phyloP scores from a whole-genome alignment of 1,139 yeast genomes.

The Yarrowia galli region DNA sequence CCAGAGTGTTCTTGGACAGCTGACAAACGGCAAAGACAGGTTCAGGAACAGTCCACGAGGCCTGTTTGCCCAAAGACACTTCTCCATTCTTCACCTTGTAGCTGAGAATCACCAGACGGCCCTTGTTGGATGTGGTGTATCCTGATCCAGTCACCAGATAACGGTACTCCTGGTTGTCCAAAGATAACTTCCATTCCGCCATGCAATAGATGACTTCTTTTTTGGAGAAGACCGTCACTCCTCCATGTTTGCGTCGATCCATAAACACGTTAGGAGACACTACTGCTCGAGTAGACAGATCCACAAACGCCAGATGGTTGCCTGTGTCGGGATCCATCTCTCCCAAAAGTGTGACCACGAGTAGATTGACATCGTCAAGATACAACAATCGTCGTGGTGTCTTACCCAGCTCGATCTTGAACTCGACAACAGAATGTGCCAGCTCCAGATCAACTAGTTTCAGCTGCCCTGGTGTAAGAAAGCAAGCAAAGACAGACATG shows the following conservation, averaged over 20 bases:
- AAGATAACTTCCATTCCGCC: slow-evolving; percentile 19
- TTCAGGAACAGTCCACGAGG: slow-evolving; percentile 33
- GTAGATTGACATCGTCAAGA: slow-evolving; percentile 9
- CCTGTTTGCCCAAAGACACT: slow-evolving; percentile 33
- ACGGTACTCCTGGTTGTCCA: slow-evolving; percentile 17
- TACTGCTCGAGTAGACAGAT: not conserved
- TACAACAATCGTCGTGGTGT: slow-evolving; percentile 24
- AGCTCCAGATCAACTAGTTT: slow-evolving; percentile 19
- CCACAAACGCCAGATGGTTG: slow-evolving; percentile 19
- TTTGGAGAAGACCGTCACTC: slow-evolving; percentile 2
- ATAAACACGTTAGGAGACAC: slow-evolving; percentile 28
- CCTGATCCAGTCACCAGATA: slow-evolving; percentile 26
- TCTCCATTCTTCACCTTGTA: slow-evolving; percentile 23
- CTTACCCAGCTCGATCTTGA: slow-evolving; percentile 7
- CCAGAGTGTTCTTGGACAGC: slow-evolving; percentile 15
- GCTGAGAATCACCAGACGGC: slow-evolving; percentile 15
- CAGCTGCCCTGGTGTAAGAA: slow-evolving; percentile 17
- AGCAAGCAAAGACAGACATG: slow-evolving; percentile 8
- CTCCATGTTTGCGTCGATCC: slow-evolving; percentile 28
- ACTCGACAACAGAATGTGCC: not conserved
- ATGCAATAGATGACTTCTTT: slow-evolving; percentile 29
- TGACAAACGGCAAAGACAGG: slow-evolving; percentile 30
- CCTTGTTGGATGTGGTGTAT: not conserved
- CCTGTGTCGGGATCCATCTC: slow-evolving; percentile 2
- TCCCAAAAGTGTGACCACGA: slow-evolving; percentile 2